phyloP scores from a whole-genome alignment of 371 early-diverging fungal species.

The Neoconidiobolus thromboides region DNA sequence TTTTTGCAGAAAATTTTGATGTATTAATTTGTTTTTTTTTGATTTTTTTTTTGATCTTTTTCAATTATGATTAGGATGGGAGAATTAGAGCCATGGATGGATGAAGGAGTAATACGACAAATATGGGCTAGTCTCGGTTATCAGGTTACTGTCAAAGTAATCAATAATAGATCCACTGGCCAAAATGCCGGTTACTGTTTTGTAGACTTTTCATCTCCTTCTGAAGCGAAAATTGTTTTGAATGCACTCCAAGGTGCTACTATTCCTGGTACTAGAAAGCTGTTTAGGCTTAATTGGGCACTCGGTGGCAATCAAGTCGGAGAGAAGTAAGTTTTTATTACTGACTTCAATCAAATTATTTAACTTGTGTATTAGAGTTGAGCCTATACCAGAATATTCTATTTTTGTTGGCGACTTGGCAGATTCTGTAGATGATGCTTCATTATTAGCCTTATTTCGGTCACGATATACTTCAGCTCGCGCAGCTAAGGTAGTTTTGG shows the following conservation, averaged over 20 bases:
- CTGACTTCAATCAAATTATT: background rate
- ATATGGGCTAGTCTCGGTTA: conserved; percentile 52
- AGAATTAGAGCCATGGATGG: conserved; percentile 70
- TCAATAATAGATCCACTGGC: conserved; percentile 46
- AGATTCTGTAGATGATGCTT: conserved; percentile 46
- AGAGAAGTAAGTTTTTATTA: background rate
- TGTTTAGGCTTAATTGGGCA: conserved; percentile 87
- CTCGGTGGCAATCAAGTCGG: conserved; percentile 35
- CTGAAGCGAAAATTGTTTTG: conserved; percentile 42
- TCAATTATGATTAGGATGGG: conserved; percentile 34
- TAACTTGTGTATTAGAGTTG: conserved; percentile 18
- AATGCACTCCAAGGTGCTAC: conserved; percentile 47
- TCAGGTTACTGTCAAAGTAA: conserved; percentile 62
- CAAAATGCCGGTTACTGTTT: conserved; percentile 56
- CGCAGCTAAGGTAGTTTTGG: conserved; percentile 68
- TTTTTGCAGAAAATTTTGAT: too few relatives aligned
- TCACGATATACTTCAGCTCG: conserved; percentile 41
- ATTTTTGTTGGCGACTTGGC: conserved; percentile 76
- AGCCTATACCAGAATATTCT: conserved; percentile 49
- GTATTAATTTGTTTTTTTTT: too few relatives aligned
- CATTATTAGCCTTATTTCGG: conserved; percentile 36
- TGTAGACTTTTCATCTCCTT: conserved; percentile 35
- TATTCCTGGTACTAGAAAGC: conserved; percentile 55
- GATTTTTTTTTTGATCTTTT: too few relatives aligned
- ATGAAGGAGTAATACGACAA: conserved; percentile 44